These are phyloP conservation scores for Aspergillus neotritici DNA, from an alignment of 2,329 filamentous ascomycete species.

Conservation along the genomic window DNA sequence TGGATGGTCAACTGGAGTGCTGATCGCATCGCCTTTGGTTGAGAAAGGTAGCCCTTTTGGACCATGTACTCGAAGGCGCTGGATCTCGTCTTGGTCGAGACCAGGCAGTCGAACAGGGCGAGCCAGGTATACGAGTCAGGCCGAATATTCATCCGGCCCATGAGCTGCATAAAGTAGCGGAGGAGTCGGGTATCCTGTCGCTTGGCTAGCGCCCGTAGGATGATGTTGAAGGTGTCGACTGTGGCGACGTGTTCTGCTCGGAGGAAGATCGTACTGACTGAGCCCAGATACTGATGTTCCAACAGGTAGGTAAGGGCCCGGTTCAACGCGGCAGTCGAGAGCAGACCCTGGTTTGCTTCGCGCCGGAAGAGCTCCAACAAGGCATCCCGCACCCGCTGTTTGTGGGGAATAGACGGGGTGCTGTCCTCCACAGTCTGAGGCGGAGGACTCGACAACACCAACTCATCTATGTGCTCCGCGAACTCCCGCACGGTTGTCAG, in stretches of 20 bases:
- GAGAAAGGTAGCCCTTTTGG: conserved; percentile 26
- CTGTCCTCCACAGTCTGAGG: conserved; percentile 4
- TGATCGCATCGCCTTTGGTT: conserved; percentile 18
- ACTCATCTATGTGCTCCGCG: conserved; percentile 33
- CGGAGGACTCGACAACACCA: conserved; percentile 26
- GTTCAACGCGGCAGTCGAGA: conserved; percentile 41
- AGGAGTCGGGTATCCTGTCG: conserved; percentile 37
- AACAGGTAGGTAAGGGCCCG: conserved; percentile 36
- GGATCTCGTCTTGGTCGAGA: conserved; percentile 23
- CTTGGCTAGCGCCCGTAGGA: conserved; percentile 36
- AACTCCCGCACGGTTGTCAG: conserved; percentile 31
- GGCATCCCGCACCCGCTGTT: conserved; percentile 16
- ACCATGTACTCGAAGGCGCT: conserved; percentile 28
- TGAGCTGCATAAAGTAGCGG: conserved; percentile 31
- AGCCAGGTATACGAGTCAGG: conserved; percentile 43
- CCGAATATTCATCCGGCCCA: conserved; percentile 33
- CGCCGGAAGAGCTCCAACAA: conserved; percentile 30
- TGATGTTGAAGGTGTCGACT: conserved; percentile 42
- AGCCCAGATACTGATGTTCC: conserved; percentile 25
- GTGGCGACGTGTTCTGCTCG: conserved; percentile 33
- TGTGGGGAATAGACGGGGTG: conserved; percentile 7
- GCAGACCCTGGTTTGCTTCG: conserved; percentile 21
- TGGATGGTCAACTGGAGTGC: conserved; percentile 28
- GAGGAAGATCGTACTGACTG: conserved; percentile 31
- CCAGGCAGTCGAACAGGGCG: conserved; percentile 30